A percentile compares a stretch with the other conserved stretches of the same genome.
Conservation (phyloP, 192 early-diverging fungal species). For the Linderina pennispora region DNA sequence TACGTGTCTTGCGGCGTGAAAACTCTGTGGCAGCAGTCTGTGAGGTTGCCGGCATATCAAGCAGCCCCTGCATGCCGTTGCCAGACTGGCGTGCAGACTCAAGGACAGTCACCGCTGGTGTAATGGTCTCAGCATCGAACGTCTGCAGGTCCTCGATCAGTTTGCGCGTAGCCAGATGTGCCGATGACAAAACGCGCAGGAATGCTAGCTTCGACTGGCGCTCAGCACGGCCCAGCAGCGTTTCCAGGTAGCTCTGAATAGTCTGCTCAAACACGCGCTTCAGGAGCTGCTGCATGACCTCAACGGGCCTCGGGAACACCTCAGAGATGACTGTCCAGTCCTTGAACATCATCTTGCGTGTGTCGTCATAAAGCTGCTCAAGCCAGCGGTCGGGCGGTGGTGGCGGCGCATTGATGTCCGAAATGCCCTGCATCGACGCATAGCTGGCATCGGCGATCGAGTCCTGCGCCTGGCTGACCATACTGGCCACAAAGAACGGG, state of each 20-base stretch:
- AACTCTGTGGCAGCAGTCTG: slow-evolving; percentile 45
- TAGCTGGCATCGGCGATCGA: slow-evolving; percentile 42
- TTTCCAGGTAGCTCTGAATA: slow-evolving; percentile 85
- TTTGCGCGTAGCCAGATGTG: slow-evolving; percentile 66
- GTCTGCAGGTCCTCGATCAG: slow-evolving; percentile 73
- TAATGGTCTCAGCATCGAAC: slow-evolving; percentile 64
- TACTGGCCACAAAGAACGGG: slow-evolving; percentile 85
- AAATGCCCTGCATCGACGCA: slow-evolving; percentile 35
- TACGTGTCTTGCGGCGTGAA: slow-evolving; percentile 44
- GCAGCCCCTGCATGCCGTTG: slow-evolving; percentile 27
- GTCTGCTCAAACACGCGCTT: slow-evolving; percentile 96
- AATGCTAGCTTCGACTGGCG: slow-evolving; percentile 70
- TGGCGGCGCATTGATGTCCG: slow-evolving; percentile 42
- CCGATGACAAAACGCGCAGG: slow-evolving; percentile 65
- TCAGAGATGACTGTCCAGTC: slow-evolving; percentile 91
- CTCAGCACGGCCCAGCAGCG: slow-evolving; percentile 64
- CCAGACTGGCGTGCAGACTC: slow-evolving; percentile 41
- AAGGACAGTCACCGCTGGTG: slow-evolving; percentile 39
- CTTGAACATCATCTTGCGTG: slow-evolving; percentile 69
- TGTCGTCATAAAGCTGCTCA: slow-evolving; percentile 76
- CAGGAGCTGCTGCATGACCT: slow-evolving; percentile 89
- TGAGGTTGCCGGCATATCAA: slow-evolving; percentile 30
- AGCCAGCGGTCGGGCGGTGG: slow-evolving; percentile 66
- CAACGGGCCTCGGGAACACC: slow-evolving; percentile 87
- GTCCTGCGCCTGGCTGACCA: slow-evolving; percentile 58